Conservation (phyloP, 2,329 filamentous ascomycete species). For the Penicillium brevicompactum region DNA sequence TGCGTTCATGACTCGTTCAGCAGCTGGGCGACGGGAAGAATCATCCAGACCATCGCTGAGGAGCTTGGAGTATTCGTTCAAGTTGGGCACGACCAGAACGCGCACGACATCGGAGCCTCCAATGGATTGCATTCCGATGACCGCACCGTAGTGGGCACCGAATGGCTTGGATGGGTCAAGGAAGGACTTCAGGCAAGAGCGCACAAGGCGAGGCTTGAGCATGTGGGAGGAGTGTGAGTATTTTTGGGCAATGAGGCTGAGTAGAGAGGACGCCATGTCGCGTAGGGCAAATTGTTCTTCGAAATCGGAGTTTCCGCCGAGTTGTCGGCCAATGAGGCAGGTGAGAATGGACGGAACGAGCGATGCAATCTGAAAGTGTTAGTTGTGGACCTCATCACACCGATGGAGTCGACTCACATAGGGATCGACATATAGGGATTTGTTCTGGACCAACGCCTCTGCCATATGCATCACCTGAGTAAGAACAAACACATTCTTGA, state of each 20-base stretch:
- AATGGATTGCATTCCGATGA: constrained; percentile 76
- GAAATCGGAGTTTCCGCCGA: constrained; percentile 61
- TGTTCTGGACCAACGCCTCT: constrained; percentile 80
- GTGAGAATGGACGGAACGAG: constrained; percentile 88
- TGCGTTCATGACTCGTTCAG: constrained; percentile 61
- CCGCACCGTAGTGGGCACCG: constrained; percentile 83
- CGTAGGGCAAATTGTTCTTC: constrained; percentile 75
- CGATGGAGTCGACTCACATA: constrained; percentile 50
- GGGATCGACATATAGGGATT: constrained; percentile 72
- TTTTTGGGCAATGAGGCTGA: constrained; percentile 76
- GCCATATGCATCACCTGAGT: constrained; percentile 91
- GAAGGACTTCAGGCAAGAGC: constrained; percentile 91
- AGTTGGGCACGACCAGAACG: constrained; percentile 66
- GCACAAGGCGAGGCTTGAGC: constrained; percentile 81
- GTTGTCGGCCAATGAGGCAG: constrained; percentile 80
- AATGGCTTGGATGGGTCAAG: constrained; percentile 82
- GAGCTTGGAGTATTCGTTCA: constrained; percentile 64
- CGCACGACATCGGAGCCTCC: constrained; percentile 70
- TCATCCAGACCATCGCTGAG: constrained; percentile 57
- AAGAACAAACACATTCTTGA: constrained; percentile 86
- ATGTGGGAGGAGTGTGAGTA: constrained; percentile 80
- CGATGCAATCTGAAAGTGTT: constrained; percentile 54
- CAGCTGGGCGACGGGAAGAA: constrained; percentile 57
- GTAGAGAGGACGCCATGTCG: constrained; percentile 78
- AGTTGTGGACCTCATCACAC: constrained; percentile 12